Conservation (phyloP, 495 filamentous ascomycete species). For the Thozetella sp. region DNA sequence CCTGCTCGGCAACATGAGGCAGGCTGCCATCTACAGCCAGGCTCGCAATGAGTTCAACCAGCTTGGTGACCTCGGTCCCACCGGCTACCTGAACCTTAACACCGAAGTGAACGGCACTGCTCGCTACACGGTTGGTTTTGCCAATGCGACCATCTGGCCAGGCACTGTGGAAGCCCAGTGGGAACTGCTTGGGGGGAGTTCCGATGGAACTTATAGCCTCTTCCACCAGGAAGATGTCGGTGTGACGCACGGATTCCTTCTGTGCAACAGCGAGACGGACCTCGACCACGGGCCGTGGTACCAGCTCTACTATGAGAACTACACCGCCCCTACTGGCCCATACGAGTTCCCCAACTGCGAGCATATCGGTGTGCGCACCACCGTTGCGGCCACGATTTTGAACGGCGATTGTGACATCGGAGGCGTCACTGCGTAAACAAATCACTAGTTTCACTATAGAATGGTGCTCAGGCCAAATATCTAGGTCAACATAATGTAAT, state of each 20-base stretch:
- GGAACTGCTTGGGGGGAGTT: neutral
- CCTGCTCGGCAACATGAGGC: conserved; percentile 5
- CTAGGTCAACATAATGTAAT: too few relatives aligned
- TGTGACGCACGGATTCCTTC: conserved; percentile 9
- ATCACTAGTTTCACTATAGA: too few relatives aligned
- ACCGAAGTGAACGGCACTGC: conserved; percentile 6
- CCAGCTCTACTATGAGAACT: conserved; percentile 11
- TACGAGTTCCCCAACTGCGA: conserved; percentile 12
- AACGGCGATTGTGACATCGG: conserved; percentile 12
- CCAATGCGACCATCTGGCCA: conserved; percentile 10
- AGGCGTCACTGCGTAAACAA: neutral
- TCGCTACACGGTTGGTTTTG: conserved; percentile 14
- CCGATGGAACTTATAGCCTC: conserved; percentile 4
- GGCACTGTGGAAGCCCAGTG: conserved; percentile 7
- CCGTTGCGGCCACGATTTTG: conserved; percentile 10
- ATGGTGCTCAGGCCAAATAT: too few relatives aligned
- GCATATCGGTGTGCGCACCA: conserved; percentile 10
- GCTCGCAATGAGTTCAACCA: conserved; percentile 9
- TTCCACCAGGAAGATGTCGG: conserved; percentile 3
- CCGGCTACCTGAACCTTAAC: conserved; percentile 11
- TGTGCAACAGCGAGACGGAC: conserved; percentile 10
- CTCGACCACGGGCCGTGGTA: conserved; percentile 7
- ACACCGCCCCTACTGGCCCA: neutral
- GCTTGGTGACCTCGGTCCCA: conserved; percentile 12
- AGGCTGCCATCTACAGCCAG: neutral